These are phyloP conservation scores for Orbilia blumenaviensis DNA, from an alignment of 2,329 filamentous ascomycete species.

Conservation along the genomic window DNA sequence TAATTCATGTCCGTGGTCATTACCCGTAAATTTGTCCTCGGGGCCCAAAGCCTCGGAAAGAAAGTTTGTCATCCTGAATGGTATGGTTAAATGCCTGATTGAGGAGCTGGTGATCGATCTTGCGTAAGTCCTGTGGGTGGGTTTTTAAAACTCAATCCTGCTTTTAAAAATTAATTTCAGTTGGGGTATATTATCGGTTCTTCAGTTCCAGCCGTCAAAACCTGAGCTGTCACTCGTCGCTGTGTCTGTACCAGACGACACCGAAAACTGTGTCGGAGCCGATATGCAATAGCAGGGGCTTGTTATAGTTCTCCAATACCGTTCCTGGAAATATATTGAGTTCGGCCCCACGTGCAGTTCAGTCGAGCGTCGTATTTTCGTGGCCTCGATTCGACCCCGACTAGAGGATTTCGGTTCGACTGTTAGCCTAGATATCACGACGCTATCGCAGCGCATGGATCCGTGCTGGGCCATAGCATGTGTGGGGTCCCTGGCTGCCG, in stretches of 20 bases:
- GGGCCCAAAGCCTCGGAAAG: neutral
- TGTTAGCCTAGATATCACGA: constrained; percentile 35
- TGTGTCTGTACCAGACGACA: constrained; percentile 46
- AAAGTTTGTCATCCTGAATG: neutral
- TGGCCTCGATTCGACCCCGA: constrained; percentile 33
- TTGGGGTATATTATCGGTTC: constrained; percentile 41
- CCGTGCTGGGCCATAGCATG: constrained; percentile 45
- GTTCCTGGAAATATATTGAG: constrained; percentile 53
- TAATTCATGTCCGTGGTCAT: neutral
- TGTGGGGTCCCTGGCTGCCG: constrained; percentile 36
- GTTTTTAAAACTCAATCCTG: constrained; percentile 46
- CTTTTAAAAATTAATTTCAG: constrained; percentile 40
- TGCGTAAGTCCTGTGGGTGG: constrained; percentile 25
- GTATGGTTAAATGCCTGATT: constrained; percentile 19
- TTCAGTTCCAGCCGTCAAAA: constrained; percentile 31
- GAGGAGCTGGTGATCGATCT: constrained; percentile 40
- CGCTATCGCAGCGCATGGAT: constrained; percentile 47
- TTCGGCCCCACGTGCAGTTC: constrained; percentile 39
- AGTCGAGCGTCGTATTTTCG: constrained; percentile 15
- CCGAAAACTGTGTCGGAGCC: constrained; percentile 47
- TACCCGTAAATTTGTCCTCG: constrained; percentile 9
- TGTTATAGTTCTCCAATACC: constrained; percentile 36
- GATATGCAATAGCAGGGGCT: constrained; percentile 52
- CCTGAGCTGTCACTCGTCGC: constrained; percentile 39
- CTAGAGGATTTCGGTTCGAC: constrained; percentile 36